phyloP scores from a whole-genome alignment of 1,284 basidiomycete genomes.

The Naganishia liquefaciens region DNA sequence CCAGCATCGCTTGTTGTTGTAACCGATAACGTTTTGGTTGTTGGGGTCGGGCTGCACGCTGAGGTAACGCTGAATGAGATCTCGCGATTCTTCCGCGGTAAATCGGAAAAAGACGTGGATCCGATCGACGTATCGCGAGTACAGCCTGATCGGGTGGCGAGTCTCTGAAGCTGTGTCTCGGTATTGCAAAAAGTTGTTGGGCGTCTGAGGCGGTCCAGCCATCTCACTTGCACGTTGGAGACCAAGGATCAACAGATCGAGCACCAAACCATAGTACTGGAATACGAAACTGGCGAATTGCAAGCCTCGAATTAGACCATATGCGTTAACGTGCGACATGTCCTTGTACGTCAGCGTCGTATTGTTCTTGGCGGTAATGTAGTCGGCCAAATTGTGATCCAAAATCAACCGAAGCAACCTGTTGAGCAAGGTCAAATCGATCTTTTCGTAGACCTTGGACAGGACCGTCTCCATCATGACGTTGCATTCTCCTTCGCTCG shows the following conservation, averaged over 20 bases:
- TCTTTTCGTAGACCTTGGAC: constrained; percentile 96
- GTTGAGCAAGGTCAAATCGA: constrained; percentile 90
- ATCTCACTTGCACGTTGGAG: constrained; percentile 93
- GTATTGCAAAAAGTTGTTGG: constrained; percentile 95
- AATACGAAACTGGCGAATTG: constrained; percentile 97
- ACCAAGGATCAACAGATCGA: constrained; percentile 89
- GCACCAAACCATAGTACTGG: constrained; percentile 90
- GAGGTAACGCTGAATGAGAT: constrained; percentile 96
- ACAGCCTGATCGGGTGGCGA: constrained; percentile 88
- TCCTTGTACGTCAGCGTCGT: constrained; percentile 89
- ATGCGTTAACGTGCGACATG: constrained; percentile 57
- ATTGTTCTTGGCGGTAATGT: constrained; percentile 98
- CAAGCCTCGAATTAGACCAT: constrained; percentile 85
- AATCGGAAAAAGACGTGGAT: constrained; percentile 97
- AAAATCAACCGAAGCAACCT: constrained; percentile 88
- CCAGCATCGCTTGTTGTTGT: constrained; percentile 99
- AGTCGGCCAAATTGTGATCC: constrained; percentile 96
- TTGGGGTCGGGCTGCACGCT: constrained; percentile 97
- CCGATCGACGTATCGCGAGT: constrained; percentile 90
- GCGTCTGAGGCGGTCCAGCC: constrained; percentile 91
- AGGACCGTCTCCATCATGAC: constrained; percentile 97
- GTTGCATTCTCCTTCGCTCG: constrained; percentile 90
- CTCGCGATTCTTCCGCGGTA: constrained; percentile 94
- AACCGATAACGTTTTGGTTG: constrained; percentile 98
- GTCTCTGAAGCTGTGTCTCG: constrained; percentile 90